phyloP scores from a whole-genome alignment of 441 rosid species.

The Pelargonium exstipulatum region DNA sequence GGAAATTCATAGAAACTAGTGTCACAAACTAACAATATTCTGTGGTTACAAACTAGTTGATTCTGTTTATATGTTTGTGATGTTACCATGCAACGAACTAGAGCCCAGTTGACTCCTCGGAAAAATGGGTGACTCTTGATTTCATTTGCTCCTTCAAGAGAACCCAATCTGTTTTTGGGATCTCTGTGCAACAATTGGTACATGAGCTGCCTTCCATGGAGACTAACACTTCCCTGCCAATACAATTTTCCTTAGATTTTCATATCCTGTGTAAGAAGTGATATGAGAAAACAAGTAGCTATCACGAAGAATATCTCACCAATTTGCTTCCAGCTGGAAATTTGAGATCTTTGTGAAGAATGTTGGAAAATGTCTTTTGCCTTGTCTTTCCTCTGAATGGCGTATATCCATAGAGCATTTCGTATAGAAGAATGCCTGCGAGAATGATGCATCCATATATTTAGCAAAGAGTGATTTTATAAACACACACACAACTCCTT shows the following conservation, averaged over 20 bases:
- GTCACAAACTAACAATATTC: not conserved
- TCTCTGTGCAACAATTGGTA: slow-evolving; percentile 70
- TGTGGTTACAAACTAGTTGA: not conserved
- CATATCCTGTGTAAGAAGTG: not conserved
- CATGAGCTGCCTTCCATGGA: slow-evolving; percentile 66
- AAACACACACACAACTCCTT: too few species aligned
- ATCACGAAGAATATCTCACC: slow-evolving; percentile 29
- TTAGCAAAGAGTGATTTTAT: not conserved
- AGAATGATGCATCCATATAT: not conserved
- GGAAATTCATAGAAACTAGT: slow-evolving; percentile 10
- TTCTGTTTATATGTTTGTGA: not conserved
- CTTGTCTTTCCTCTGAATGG: slow-evolving; percentile 95
- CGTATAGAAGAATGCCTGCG: slow-evolving; percentile 78
- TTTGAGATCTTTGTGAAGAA: slow-evolving; percentile 83
- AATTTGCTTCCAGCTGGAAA: slow-evolving; percentile 62
- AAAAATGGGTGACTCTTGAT: slow-evolving; percentile 77
- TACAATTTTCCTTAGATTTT: not conserved
- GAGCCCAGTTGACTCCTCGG: slow-evolving; percentile 78
- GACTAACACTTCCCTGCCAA: slow-evolving; percentile 40
- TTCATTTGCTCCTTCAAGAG: slow-evolving; percentile 71
- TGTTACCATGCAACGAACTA: slow-evolving; percentile 76
- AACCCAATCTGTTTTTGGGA: slow-evolving; percentile 72
- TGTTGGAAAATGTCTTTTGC: slow-evolving; percentile 87
- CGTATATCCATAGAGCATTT: slow-evolving; percentile 95
- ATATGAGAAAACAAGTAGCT: not conserved